These are phyloP conservation scores for Ceratocystis colombiana DNA, from an alignment of 2,329 filamentous ascomycete genomes.

Conservation along the genomic window DNA sequence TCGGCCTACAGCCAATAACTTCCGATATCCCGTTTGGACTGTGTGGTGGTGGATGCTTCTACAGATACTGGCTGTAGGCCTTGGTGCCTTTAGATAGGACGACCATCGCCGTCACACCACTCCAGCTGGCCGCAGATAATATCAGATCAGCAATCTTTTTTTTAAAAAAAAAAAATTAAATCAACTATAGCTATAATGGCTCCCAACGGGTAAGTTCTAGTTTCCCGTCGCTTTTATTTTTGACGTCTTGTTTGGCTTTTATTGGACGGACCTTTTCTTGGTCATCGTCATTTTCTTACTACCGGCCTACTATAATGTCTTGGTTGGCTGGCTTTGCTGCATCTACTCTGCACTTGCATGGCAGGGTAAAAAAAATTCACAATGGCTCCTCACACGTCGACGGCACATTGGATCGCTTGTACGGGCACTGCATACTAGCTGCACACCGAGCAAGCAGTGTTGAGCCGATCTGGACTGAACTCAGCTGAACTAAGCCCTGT, in stretches of 20 bases:
- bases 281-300: neutral
- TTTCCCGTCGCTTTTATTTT: neutral
- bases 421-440: neutral
- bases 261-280: neutral
- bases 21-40: neutral
- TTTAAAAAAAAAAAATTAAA: neutral
- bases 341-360: constrained; percentile 6
- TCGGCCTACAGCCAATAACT: neutral
- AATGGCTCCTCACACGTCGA: neutral
- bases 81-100: constrained; percentile 12
- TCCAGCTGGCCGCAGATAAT: neutral
- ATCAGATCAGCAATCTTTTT: neutral
- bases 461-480: too few species aligned
- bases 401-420: neutral
- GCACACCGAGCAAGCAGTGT: neutral
- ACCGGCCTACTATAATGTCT: constrained; percentile 1
- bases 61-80: constrained; percentile 5
- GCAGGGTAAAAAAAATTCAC: constrained; percentile 5
- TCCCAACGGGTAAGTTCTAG: constrained; percentile 20
- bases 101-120: neutral
- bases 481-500: neutral
- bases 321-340: constrained; percentile 1
- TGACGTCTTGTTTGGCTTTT: neutral
- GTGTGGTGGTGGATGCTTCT: constrained; percentile 9
- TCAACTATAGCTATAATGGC: constrained; percentile 6